Percentiles rank a stretch among this genome's conserved stretches.
phyloP scores from a whole-genome alignment of 2,329 filamentous ascomycete genomes.

The Nigrospora oryzae region DNA sequence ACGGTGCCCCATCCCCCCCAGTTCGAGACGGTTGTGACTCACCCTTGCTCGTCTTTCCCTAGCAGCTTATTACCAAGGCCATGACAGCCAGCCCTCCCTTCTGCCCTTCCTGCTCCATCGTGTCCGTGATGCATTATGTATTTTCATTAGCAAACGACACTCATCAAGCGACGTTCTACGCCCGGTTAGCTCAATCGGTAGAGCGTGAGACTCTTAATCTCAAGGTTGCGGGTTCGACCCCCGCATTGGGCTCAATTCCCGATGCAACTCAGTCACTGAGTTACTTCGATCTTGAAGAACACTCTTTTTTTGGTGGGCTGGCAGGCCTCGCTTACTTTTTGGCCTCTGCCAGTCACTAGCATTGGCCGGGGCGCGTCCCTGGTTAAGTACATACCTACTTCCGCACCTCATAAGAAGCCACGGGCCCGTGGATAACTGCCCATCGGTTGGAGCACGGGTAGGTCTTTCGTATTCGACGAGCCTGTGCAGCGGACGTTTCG shows the following conservation, averaged over 20 bases:
- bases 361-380: too few relatives aligned
- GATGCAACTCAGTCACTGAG: conserved; percentile 13
- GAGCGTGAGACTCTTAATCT: conserved; percentile 60
- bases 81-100: not conserved
- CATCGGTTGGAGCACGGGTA: too few relatives aligned
- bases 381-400: too few relatives aligned
- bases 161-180: not conserved
- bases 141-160: not conserved
- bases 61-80: too few relatives aligned
- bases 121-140: not conserved
- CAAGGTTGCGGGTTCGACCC: conserved; percentile 31
- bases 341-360: too few relatives aligned
- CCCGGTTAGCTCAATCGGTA: conserved; percentile 60
- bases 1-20: not conserved
- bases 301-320: too few relatives aligned
- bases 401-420: too few relatives aligned
- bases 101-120: not conserved
- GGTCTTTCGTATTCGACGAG: too few relatives aligned
- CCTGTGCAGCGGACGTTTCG: too few relatives aligned
- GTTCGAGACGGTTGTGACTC: not conserved
- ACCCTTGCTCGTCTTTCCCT: not conserved
- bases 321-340: too few relatives aligned
- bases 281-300: too few relatives aligned
- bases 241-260: conserved; percentile 37
- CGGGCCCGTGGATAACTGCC: too few relatives aligned